Evolutionary conservation across 345 rosid genomes (phyloP), one percentile per base, ranked within the genome.

Genomic region (Lepidium africanum): DNA sequence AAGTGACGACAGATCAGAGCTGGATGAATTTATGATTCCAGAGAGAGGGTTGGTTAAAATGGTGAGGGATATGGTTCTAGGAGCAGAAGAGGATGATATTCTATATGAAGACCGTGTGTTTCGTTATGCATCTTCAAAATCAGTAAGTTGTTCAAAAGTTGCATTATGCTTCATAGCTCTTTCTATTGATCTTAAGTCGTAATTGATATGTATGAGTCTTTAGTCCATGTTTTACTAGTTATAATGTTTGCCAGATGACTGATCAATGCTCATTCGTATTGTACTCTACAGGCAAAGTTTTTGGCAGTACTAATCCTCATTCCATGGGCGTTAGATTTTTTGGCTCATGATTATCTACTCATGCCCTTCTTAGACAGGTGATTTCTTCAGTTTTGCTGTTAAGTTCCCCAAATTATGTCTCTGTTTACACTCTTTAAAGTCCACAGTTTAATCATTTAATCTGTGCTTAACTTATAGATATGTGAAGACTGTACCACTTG

Each of bases 281-380:
- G 73, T 69, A 57, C 65, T 46, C 78, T 75, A 49, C 89, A 92
- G 94, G 98, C 96, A 49, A 87, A 83, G 65, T 93, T 90, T 85
- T 73, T 90, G 83, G 95, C 90, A 36, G 65, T 82, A 36, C 61
- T 93, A 79, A 82, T 93, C 40, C 77, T 87, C 39, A 75, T 93
- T 76, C 97, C 98, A 9, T 90, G 89, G 86, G 84, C 83, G 23
- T 73, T 93, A 83, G 97, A 93, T 80, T 86, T 87, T 80, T 73
- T 83, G 54, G 96, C 90, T 62, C 98, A 93, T 78, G 96, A 93
- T 76, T 93, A 85, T 76, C 80, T 93, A 51, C 92, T 93, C 51
- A 81, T 93, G 98, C 97, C 98, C 11, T 90, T 93, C 47, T 77
- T 88, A 65, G 97, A 90, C 88, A 90, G 98, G 98, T 88, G 75